These are phyloP conservation scores for Arthroderma uncinatum DNA, from an alignment of 2,329 filamentous ascomycete species.

Conservation along the genomic window DNA sequence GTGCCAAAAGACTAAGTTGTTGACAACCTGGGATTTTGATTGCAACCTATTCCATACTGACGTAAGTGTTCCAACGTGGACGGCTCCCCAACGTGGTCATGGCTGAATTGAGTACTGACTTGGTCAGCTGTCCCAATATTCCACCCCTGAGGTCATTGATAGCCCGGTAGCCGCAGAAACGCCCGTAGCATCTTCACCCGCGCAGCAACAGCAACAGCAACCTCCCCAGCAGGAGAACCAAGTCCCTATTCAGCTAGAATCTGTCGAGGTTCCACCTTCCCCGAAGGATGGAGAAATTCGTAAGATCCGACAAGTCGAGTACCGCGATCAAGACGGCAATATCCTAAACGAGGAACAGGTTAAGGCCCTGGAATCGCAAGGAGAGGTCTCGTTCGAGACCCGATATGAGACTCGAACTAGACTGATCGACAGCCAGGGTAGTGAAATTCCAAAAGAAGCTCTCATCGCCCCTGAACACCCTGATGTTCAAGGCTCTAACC, in stretches of 20 bases:
- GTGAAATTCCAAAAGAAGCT: conserved; percentile 50
- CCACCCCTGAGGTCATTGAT: conserved; percentile 20
- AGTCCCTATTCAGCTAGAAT: not conserved
- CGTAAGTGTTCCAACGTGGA: conserved; percentile 51
- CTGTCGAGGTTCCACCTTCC: conserved; percentile 24
- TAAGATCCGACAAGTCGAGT: conserved; percentile 60
- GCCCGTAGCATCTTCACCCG: conserved; percentile 6
- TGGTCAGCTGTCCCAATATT: conserved; percentile 31
- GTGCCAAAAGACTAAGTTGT: conserved; percentile 77
- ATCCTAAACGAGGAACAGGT: conserved; percentile 75
- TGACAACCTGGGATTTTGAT: conserved; percentile 91
- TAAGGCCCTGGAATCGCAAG: conserved; percentile 56
- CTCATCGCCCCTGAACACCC: conserved; percentile 42
- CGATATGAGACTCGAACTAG: conserved; percentile 90
- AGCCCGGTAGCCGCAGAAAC: conserved; percentile 12
- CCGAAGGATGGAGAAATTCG: conserved; percentile 25
- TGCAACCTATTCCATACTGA: conserved; percentile 84
- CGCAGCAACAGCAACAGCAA: conserved; percentile 16
- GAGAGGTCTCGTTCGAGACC: conserved; percentile 91
- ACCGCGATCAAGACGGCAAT: conserved; percentile 89
- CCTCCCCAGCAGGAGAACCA: not conserved
- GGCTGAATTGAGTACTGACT: conserved; percentile 8
- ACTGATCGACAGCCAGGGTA: conserved; percentile 66
- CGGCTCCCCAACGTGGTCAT: conserved; percentile 21
- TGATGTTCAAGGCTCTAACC: conserved; percentile 47